Conservation (phyloP, 352 stramenopile species). For the Phytophthora crassamura region DNA sequence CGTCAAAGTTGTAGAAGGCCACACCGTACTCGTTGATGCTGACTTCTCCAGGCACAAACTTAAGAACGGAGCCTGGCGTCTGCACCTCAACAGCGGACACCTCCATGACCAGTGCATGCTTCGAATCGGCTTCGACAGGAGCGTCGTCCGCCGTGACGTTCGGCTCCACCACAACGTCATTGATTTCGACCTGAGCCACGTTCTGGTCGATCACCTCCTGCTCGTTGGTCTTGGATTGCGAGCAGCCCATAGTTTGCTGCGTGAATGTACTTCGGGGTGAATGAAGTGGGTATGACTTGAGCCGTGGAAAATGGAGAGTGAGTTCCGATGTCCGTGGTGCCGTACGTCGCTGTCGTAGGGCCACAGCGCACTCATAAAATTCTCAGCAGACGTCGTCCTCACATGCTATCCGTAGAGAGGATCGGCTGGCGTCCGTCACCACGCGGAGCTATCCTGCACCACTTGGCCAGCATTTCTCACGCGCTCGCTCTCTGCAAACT, state of each 20-base stretch:
- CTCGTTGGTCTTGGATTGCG: conserved; percentile 59
- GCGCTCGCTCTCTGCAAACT: conserved; percentile 3
- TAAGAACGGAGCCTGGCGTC: conserved; percentile 24
- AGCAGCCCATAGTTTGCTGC: conserved; percentile 61
- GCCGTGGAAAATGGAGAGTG: conserved; percentile 29
- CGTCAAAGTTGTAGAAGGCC: conserved; percentile 71
- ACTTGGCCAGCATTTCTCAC: conserved; percentile 30
- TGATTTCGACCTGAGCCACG: background rate
- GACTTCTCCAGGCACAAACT: conserved; percentile 55
- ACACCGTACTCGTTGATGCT: conserved; percentile 57
- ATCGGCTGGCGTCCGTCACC: conserved; percentile 12
- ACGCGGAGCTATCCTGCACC: background rate
- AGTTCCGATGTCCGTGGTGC: conserved; percentile 1
- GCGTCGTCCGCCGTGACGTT: conserved; percentile 2
- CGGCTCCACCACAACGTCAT: background rate
- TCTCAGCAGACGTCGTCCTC: conserved; percentile 8
- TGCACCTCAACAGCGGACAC: conserved; percentile 28
- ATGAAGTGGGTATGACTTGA: conserved; percentile 7
- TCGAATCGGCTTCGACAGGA: conserved; percentile 17
- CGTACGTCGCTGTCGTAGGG: conserved; percentile 8
- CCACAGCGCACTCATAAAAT: conserved; percentile 7
- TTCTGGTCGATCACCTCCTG: conserved; percentile 48
- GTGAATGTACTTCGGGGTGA: background rate
- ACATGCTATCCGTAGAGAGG: conserved; percentile 7
- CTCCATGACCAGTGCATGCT: conserved; percentile 21